phyloP scores from a whole-genome alignment of 23 red algal genomes.

The Chondrus crispus region DNA sequence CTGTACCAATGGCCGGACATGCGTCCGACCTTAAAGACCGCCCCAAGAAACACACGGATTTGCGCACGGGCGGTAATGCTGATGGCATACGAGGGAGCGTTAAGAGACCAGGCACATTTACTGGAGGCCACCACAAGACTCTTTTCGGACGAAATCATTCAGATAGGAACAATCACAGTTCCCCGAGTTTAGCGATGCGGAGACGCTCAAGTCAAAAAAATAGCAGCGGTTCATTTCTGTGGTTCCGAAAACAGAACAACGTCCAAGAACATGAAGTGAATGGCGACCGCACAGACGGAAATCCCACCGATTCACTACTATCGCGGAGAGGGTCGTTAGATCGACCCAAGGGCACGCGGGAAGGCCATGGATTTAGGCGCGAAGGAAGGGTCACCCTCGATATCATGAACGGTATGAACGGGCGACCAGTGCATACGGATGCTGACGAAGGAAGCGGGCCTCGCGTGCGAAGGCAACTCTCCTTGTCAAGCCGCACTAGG shows the following conservation, averaged over 20 bases:
- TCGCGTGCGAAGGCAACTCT: slow-evolving; percentile 44
- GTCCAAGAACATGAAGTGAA: slow-evolving; percentile 13
- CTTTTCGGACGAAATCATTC: slow-evolving; percentile 25
- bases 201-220: slow-evolving; percentile 42
- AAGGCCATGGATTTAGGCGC: slow-evolving; percentile 38
- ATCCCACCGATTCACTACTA: neutral
- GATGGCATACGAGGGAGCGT: neutral
- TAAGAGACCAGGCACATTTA: neutral
- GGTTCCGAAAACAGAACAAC: slow-evolving; percentile 41
- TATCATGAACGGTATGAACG: slow-evolving; percentile 13
- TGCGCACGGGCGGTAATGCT: neutral
- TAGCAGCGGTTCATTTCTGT: slow-evolving; percentile 34
- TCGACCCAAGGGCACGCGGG: neutral
- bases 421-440: neutral
- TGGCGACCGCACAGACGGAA: neutral
- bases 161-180: slow-evolving; percentile 52
- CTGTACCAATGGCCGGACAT: neutral
- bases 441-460: neutral
- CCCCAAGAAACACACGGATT: neutral
- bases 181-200: slow-evolving; percentile 43
- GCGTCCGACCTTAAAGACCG: neutral
- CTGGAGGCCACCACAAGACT: slow-evolving; percentile 14
- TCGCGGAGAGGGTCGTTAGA: slow-evolving; percentile 36
- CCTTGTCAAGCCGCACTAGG: slow-evolving; percentile 42
- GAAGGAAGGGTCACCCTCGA: slow-evolving; percentile 51